phyloP scores from a whole-genome alignment of 2,329 filamentous ascomycete species.

The Colletotrichum sp. region DNA sequence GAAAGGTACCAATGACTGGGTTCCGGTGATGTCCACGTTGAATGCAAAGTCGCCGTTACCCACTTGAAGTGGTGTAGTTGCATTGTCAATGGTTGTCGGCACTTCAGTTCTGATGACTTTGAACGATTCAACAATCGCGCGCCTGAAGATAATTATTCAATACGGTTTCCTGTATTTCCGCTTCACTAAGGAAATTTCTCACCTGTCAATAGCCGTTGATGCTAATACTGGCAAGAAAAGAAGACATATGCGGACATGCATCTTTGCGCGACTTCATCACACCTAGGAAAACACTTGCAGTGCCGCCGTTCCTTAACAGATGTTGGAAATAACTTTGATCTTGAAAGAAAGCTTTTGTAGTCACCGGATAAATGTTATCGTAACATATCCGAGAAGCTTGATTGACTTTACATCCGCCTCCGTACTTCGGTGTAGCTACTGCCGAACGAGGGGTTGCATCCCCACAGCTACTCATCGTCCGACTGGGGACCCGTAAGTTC shows the following conservation, averaged over 20 bases:
- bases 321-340: not conserved
- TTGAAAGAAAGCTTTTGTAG: not conserved
- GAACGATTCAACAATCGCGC: not conserved
- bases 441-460: not conserved
- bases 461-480: not conserved
- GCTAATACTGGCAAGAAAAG: not conserved
- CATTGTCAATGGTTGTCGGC: not conserved
- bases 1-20: constrained; percentile 49
- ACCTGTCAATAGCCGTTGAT: not conserved
- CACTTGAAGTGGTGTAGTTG: constrained; percentile 40
- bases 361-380: not conserved
- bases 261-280: not conserved
- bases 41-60: constrained; percentile 56
- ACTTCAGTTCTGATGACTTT: not conserved
- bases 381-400: not conserved
- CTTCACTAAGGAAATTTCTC: not conserved
- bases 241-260: not conserved
- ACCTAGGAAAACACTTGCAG: not conserved
- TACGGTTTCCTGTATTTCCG: not conserved
- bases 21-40: constrained; percentile 48
- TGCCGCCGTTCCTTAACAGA: not conserved
- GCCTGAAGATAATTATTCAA: not conserved
- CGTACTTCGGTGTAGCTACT: not conserved
- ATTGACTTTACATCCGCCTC: not conserved
- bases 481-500: not conserved